A percentile compares a stretch with the other conserved stretches of the same genome.
These are phyloP conservation scores for Ceratobasidium sp. DNA, from an alignment of 1,284 basidiomycete genomes.

Conservation along the genomic window DNA sequence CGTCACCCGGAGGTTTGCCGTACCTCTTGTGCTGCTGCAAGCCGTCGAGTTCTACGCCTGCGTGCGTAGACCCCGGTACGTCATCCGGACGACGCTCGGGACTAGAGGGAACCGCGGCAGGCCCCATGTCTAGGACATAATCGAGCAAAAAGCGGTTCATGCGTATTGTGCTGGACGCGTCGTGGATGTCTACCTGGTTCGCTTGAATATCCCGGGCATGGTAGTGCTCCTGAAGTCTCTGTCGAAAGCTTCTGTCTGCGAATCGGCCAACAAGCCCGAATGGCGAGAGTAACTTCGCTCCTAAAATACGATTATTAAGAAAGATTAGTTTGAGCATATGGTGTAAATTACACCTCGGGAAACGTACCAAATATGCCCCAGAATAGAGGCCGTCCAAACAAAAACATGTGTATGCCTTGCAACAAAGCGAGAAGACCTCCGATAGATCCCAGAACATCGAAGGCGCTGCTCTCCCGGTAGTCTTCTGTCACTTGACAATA, in stretches of 20 bases:
- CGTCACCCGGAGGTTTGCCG: too few relatives aligned
- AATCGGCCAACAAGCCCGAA: conserved; percentile 18
- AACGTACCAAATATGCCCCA: conserved; percentile 31
- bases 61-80: too few relatives aligned
- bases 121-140: conserved; percentile 12
- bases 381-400: conserved; percentile 26
- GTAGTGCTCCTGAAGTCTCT: conserved; percentile 11
- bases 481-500: conserved; percentile 15
- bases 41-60: neutral
- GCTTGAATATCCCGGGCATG: too few relatives aligned
- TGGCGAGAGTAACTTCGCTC: conserved; percentile 1
- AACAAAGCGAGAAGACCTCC: conserved; percentile 35
- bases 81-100: too few relatives aligned
- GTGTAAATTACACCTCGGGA: neutral
- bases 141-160: conserved; percentile 24
- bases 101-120: neutral
- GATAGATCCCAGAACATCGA: conserved; percentile 27
- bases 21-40: too few relatives aligned
- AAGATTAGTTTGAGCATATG: neutral
- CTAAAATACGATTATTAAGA: neutral
- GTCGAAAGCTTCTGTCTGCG: neutral
- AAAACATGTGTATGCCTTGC: conserved; percentile 18
- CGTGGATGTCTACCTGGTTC: neutral
- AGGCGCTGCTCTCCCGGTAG: neutral
- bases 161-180: neutral